A percentile compares a stretch with the other conserved stretches of the same genome.
phyloP scores from a whole-genome alignment of 2,329 filamentous ascomycete species.

The Xylaria sp. region DNA sequence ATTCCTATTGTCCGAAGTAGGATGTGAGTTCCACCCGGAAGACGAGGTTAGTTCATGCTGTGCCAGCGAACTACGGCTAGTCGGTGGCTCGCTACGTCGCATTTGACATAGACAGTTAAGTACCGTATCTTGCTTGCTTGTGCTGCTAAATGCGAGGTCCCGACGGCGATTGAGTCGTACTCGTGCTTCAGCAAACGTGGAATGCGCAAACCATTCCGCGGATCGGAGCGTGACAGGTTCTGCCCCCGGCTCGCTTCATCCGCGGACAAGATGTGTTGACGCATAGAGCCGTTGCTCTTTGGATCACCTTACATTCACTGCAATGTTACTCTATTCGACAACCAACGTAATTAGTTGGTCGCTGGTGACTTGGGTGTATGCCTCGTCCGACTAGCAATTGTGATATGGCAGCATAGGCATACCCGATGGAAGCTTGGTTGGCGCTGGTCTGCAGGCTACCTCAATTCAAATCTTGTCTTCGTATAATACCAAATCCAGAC shows the following conservation, averaged over 20 bases:
- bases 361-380: constrained; percentile 9
- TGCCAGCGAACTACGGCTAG: not conserved
- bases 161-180: constrained; percentile 22
- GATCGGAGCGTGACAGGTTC: constrained; percentile 20
- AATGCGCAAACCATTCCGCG: constrained; percentile 13
- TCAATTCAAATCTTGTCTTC: constrained; percentile 22
- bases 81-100: constrained; percentile 10
- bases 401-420: not conserved
- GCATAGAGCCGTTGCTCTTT: constrained; percentile 17
- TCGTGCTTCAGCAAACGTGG: constrained; percentile 29
- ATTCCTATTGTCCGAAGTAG: constrained; percentile 12
- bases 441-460: constrained; percentile 22
- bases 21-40: constrained; percentile 1
- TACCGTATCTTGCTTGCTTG: constrained; percentile 38
- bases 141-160: constrained; percentile 27
- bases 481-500: constrained; percentile 30
- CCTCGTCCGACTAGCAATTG: constrained; percentile 7
- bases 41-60: constrained; percentile 18
- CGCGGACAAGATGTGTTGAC: constrained; percentile 22
- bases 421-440: not conserved
- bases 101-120: constrained; percentile 18
- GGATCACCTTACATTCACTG: constrained; percentile 11
- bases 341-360: constrained; percentile 8
- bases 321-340: constrained; percentile 9
- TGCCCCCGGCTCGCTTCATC: constrained; percentile 16